phyloP scores from a whole-genome alignment of 106 monocot species.

The Dendrobium chrysotoxum region DNA sequence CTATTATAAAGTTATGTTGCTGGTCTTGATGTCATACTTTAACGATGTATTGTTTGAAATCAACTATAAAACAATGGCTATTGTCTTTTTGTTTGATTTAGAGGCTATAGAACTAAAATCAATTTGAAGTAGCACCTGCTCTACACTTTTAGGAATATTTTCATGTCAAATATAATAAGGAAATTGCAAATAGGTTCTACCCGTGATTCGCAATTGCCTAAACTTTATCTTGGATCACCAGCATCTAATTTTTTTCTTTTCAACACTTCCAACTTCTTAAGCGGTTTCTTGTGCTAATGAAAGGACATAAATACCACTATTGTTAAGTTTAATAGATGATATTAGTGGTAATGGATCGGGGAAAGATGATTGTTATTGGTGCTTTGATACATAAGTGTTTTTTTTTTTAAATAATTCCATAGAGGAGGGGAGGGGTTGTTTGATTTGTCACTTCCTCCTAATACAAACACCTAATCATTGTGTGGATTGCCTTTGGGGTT shows the following conservation, averaged over 20 bases:
- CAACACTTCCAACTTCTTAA: too few relatives aligned
- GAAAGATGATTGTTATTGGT: neutral
- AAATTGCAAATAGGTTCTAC: neutral
- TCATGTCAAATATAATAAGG: neutral
- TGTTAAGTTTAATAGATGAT: neutral
- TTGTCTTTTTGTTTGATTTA: neutral
- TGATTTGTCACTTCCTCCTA: too few relatives aligned
- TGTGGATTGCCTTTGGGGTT: too few relatives aligned
- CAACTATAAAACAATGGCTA: neutral
- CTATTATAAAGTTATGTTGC: neutral
- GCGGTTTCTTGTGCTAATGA: neutral
- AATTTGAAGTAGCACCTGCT: neutral
- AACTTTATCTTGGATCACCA: too few relatives aligned
- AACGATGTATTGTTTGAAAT: neutral
- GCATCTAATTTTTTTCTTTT: too few relatives aligned
- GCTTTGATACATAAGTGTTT: neutral
- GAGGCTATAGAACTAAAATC: neutral
- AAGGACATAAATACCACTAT: neutral
- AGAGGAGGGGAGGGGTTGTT: neutral
- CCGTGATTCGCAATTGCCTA: too few relatives aligned
- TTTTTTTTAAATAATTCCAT: too few relatives aligned
- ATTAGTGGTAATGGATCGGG: neutral
- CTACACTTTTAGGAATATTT: too few relatives aligned
- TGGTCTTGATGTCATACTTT: neutral
- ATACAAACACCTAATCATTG: too few relatives aligned